These are phyloP conservation scores for Claviceps paspali DNA, from an alignment of 2,329 filamentous ascomycete species.

Conservation along the genomic window DNA sequence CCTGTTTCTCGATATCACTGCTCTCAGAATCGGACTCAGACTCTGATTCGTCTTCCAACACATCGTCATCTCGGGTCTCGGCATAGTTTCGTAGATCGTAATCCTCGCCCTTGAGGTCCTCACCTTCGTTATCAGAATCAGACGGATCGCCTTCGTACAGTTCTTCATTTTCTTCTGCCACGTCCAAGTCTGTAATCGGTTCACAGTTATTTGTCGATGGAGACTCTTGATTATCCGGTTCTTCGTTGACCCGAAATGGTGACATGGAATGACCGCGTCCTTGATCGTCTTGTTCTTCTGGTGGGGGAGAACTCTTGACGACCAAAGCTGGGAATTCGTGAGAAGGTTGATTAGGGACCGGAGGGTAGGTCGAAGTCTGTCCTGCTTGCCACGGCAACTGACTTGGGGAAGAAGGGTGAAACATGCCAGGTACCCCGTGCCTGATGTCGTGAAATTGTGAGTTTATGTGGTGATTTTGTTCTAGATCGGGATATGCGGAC, in stretches of 20 bases:
- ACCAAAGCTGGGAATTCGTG: not conserved
- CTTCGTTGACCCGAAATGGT: not conserved
- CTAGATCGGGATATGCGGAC: not conserved
- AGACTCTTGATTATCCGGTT: not conserved
- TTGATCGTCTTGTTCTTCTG: not conserved
- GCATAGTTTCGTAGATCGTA: conserved; percentile 20
- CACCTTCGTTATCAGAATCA: conserved; percentile 10
- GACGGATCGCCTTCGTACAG: conserved; percentile 7
- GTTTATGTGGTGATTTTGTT: conserved; percentile 7
- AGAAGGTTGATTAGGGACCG: not conserved
- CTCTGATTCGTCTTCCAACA: conserved; percentile 8
- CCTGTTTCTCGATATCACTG: conserved; percentile 8
- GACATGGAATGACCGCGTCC: not conserved
- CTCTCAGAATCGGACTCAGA: conserved; percentile 5
- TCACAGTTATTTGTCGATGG: not conserved
- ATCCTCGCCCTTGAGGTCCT: conserved; percentile 17
- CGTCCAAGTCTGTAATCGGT: not conserved
- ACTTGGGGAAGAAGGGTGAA: not conserved
- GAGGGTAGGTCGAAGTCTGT: not conserved
- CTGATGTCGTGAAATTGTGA: conserved; percentile 5
- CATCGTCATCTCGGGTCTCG: conserved; percentile 17
- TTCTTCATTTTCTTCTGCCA: not conserved
- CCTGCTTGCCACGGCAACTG: not conserved
- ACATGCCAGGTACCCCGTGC: not conserved
- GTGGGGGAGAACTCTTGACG: conserved; percentile 2